These are phyloP conservation scores for Globisporangium lucens DNA, from an alignment of 352 stramenopile species.

Conservation along the genomic window DNA sequence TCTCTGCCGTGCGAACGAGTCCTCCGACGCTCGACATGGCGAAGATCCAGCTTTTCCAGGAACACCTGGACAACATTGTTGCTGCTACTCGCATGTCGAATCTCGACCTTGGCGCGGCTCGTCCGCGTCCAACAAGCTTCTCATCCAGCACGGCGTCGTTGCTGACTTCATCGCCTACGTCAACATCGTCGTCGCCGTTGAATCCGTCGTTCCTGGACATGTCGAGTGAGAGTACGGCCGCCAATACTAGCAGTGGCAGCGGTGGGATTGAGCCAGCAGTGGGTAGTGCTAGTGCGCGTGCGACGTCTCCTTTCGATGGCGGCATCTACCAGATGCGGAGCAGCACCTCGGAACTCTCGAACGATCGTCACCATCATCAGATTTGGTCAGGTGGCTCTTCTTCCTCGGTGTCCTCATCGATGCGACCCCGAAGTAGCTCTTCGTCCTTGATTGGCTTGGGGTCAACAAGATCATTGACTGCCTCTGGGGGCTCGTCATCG, in stretches of 20 bases:
- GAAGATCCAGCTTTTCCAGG: constrained; percentile 66
- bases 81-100: not conserved
- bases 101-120: not conserved
- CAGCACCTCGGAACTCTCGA: not conserved
- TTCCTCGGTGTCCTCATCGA: not conserved
- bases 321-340: constrained; percentile 10
- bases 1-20: constrained; percentile 45
- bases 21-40: constrained; percentile 53
- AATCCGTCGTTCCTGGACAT: constrained; percentile 52
- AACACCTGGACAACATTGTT: constrained; percentile 32
- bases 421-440: constrained; percentile 36
- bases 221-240: not conserved
- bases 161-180: constrained; percentile 59
- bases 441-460: constrained; percentile 33
- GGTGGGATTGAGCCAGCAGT: constrained; percentile 2
- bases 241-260: not conserved
- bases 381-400: constrained; percentile 9
- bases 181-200: constrained; percentile 59
- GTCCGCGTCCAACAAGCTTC: constrained; percentile 39
- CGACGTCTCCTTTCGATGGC: constrained; percentile 26
- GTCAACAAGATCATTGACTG: not conserved
- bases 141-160: constrained; percentile 59
- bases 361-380: not conserved
- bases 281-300: constrained; percentile 6
- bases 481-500: not conserved